A percentile compares a stretch with the other conserved stretches of the same genome.
These are phyloP conservation scores for Gyromitra esculenta DNA, from an alignment of 2,329 filamentous ascomycete genomes.

Conservation along the genomic window DNA sequence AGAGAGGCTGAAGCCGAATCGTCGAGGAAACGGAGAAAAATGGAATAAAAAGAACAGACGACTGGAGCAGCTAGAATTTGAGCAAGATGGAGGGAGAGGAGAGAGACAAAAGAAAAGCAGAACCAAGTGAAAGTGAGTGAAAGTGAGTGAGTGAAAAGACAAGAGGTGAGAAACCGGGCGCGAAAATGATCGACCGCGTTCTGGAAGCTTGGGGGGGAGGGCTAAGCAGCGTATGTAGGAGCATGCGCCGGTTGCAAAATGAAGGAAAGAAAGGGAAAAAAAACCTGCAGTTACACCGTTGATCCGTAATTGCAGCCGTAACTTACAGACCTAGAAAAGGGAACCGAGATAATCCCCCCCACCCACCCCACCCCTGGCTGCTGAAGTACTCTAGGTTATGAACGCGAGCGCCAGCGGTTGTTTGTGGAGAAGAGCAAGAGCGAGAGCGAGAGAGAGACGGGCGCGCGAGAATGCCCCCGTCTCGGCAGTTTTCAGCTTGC, in stretches of 20 bases:
- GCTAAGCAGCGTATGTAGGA: slow-evolving; percentile 41
- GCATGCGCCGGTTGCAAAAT: slow-evolving; percentile 34
- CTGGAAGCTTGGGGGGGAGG: slow-evolving; percentile 46
- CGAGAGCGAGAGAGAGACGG: neutral
- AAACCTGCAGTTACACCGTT: slow-evolving; percentile 43
- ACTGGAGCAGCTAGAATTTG: slow-evolving; percentile 29
- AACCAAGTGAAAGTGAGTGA: slow-evolving; percentile 15
- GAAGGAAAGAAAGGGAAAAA: slow-evolving; percentile 7
- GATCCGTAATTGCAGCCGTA: slow-evolving; percentile 33
- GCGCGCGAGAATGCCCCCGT: slow-evolving; percentile 16
- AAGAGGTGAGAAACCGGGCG: slow-evolving; percentile 47
- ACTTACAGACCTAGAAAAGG: slow-evolving; percentile 43
- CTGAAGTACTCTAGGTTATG: slow-evolving; percentile 2
- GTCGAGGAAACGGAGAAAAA: slow-evolving; percentile 21
- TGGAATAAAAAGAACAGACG: slow-evolving; percentile 33
- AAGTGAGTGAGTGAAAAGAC: slow-evolving; percentile 29
- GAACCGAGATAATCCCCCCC: slow-evolving; percentile 26
- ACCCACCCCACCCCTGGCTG: neutral
- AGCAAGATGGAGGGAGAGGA: slow-evolving; percentile 32
- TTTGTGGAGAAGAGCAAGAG: slow-evolving; percentile 27
- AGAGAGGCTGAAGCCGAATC: slow-evolving; percentile 40
- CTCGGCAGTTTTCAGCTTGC: slow-evolving; percentile 36
- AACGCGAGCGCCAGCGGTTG: slow-evolving; percentile 34
- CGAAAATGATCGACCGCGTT: slow-evolving; percentile 52
- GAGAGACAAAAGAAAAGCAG: slow-evolving; percentile 25